Evolutionary conservation across 331 rosid species (phyloP), one percentile per base, ranked within the genome.

Genomic region (Erythrophleum ivorense): DNA sequence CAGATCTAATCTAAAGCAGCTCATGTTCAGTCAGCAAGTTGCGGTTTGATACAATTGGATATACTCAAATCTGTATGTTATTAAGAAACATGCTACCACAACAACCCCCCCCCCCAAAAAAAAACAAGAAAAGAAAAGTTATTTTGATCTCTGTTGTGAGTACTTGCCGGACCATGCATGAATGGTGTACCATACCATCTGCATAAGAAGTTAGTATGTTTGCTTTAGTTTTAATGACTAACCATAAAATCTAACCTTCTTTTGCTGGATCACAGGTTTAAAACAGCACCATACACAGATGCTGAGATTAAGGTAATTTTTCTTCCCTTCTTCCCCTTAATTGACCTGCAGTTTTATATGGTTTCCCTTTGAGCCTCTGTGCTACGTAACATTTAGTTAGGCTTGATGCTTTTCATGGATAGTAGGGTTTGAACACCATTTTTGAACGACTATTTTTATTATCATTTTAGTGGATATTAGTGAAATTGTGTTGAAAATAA

Each of bases 231-330:
- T 73, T 75, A 55, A 16, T 83, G 66, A 78, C 34, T 67, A 58
- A 24, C 57, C n/a, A 31, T 53, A 78, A 78, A n/a, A 54, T 40
- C 71, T 76, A n/a, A 15, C 40, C 33, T 78, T 41, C 72, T 79
- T 79, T 43, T 55, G 36, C 57, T 74, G 71, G 40, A 80, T 63
- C 49, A 65, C 79, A 95, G 98, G 95, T 88, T 75, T 80, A 87
- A 97, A 80, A 82, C 85, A 82, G 83, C 87, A 21, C 98, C 97
- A 52, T 95, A 91, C 83, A 79, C 98, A 38, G 97, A 93, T 53
- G 92, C 92, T 18, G 97, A 95, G 89, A 88, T 95, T 52, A 93
- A 95, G 98, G 98, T 91, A 86, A 46, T 78, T 72, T 76, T 33
- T 53, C 31, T 66, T 43, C 70, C 54, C 21, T 73, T 33, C 48